Evolutionary conservation across 306 rosid genomes (phyloP).

Genomic region (Vachellia pachyceras): DNA sequence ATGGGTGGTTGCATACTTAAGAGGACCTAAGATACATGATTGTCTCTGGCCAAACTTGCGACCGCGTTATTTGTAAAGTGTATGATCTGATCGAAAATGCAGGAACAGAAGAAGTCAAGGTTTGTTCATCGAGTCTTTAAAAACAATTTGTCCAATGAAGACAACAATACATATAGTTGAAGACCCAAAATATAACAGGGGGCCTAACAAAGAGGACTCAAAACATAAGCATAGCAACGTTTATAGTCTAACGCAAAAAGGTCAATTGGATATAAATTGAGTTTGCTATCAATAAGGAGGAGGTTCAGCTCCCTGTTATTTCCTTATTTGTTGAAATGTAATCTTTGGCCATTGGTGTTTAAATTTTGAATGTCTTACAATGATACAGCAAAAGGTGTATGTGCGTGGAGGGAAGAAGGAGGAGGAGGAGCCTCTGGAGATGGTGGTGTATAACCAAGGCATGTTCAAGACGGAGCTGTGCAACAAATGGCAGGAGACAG

Average conservation of each 20-base stretch:
- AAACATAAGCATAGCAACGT: not conserved
- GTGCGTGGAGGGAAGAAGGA: slow-evolving; percentile 63
- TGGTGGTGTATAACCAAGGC: slow-evolving; percentile 85
- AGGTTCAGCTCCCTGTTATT: not conserved
- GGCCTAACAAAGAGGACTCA: not conserved
- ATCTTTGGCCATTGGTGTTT: slow-evolving; percentile 19
- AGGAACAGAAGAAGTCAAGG: not conserved
- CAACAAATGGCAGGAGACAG: slow-evolving; percentile 93
- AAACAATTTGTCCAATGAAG: not conserved
- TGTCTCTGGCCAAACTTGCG: not conserved
- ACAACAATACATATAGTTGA: not conserved
- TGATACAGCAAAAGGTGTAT: slow-evolving; percentile 58
- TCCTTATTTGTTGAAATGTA: slow-evolving; percentile 5
- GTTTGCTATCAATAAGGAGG: not conserved
- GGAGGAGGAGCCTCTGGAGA: slow-evolving; percentile 64
- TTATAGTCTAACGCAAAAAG: not conserved
- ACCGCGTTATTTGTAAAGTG: not conserved
- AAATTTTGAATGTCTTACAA: slow-evolving; percentile 28
- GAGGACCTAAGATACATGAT: not conserved
- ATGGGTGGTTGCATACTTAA: not conserved
- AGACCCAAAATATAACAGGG: not conserved
- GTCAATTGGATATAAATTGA: not conserved
- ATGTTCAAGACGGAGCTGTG: slow-evolving; percentile 94
- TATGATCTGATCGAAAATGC: not conserved
- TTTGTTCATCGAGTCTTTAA: not conserved